These are phyloP conservation scores for Sporisorium reilianum DNA, from an alignment of 1,284 basidiomycete species.

Conservation along the genomic window DNA sequence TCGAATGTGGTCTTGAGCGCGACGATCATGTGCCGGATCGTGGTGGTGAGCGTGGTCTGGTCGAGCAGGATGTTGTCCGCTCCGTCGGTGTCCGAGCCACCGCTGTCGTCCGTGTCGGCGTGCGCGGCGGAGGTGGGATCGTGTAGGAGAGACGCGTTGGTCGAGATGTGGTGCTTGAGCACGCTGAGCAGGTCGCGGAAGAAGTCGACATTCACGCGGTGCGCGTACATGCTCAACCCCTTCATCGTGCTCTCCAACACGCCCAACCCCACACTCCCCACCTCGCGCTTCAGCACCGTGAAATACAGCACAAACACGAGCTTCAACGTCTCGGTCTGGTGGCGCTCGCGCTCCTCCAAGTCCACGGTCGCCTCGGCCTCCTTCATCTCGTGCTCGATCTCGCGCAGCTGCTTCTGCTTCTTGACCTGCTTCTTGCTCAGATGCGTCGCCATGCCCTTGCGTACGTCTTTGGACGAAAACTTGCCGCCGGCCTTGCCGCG, in stretches of 20 bases:
- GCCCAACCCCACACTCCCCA: conserved; percentile 75
- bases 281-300: conserved; percentile 88
- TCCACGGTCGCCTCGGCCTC: conserved; percentile 91
- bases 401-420: conserved; percentile 56
- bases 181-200: conserved; percentile 94
- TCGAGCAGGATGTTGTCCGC: conserved; percentile 33
- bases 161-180: conserved; percentile 80
- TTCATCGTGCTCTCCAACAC: conserved; percentile 88
- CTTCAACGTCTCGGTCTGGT: conserved; percentile 98
- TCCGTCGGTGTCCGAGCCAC: conserved; percentile 8
- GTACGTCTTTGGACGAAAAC: conserved; percentile 48
- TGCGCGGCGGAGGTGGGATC: not conserved
- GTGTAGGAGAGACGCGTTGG: conserved; percentile 16
- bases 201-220: conserved; percentile 98
- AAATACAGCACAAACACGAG: conserved; percentile 98
- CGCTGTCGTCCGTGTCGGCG: not conserved
- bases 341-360: conserved; percentile 85
- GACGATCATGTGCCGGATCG: conserved; percentile 78
- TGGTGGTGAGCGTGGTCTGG: conserved; percentile 24
- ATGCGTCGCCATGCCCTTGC: conserved; percentile 63
- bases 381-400: conserved; percentile 67
- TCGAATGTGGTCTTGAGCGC: conserved; percentile 97
- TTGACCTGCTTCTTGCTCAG: conserved; percentile 66
- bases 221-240: conserved; percentile 92
- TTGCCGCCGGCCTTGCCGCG: conserved; percentile 48